Base-by-base conservation (phyloP, 441 rosid species). In the Euphorbia schlechtendalii region DNA sequence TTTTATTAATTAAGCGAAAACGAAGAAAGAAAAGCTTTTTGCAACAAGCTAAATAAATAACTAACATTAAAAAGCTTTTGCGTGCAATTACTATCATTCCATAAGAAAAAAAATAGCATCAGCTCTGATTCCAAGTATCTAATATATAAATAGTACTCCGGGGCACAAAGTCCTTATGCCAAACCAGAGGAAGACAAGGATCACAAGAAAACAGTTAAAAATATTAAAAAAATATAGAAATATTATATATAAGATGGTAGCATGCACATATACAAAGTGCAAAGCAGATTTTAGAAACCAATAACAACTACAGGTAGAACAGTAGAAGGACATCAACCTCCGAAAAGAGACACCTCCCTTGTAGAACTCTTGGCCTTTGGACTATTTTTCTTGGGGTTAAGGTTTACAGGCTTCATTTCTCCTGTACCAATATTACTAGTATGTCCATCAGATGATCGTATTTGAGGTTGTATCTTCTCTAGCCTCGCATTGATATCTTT, bases 401-500 rank as follows among this genome's bases (percentile, higher is more conserved):
- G 74, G 74, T 55, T 75, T 24, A 71, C 67, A 59, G 86, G 81
- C 80, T 88, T 94, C 72, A 82, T 74, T 71, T 91, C 98, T 43
- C 46, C 78, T 52, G 76, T 65, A 65, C 69, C 72, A 83, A 79
- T 84, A 72, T 79, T 83, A 71, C 74, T 71, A 13, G 73, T 68
- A 64, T 74, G 78, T 64, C 84, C 78, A 74, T 92, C 96, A 27
- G 88, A 80, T 67, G 95, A 73, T 36, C 77, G 87, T 61, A 77
- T 69, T 66, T 78, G 84, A 24, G 95, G 97, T 80, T 92, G 88
- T 81, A 90, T 88, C 81, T 77, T 91, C 79, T 89, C 98, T 63
- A 92, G 72, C 75, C 98, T 89, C 59, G 96, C 97, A 81, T 92
- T 95, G 68, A 95, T 95, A 79, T 95, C 97, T 77, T 88, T 92